Percentiles rank a stretch among this genome's conserved stretches.
These are phyloP conservation scores for Syncephalis fuscata DNA, from an alignment of 371 early-diverging fungal species.

Conservation along the genomic window DNA sequence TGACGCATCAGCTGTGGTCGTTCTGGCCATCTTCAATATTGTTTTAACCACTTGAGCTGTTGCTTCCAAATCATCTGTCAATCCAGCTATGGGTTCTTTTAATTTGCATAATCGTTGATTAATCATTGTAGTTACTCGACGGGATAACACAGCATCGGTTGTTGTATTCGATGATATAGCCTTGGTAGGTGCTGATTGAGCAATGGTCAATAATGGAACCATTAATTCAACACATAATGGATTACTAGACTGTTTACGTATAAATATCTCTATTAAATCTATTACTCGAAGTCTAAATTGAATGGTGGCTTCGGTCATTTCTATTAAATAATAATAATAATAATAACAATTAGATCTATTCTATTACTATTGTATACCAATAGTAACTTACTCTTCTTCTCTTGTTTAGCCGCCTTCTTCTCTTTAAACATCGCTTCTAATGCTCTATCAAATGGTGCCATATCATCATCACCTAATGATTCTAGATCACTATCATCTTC, in stretches of 20 bases:
- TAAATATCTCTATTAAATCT: slow-evolving; percentile 61
- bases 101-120: no score
- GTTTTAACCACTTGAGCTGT: no score
- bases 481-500: slow-evolving; percentile 44
- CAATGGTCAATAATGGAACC: slow-evolving; percentile 43
- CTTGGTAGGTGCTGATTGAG: slow-evolving; percentile 28
- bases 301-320: slow-evolving; percentile 49
- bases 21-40: no score
- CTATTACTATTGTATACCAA: no score
- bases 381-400: slow-evolving; percentile 16
- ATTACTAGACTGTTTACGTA: slow-evolving; percentile 44
- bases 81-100: no score
- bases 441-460: slow-evolving; percentile 84
- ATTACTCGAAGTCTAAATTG: slow-evolving; percentile 82
- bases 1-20: no score
- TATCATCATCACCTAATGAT: slow-evolving; percentile 72
- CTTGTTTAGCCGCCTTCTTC: slow-evolving; percentile 46
- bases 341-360: no score
- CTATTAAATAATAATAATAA: slow-evolving; percentile 6
- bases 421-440: slow-evolving; percentile 78
- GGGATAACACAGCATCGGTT: no score
- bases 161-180: slow-evolving; percentile 7
- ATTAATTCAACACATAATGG: slow-evolving; percentile 52
- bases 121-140: no score
- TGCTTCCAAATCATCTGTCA: no score